A percentile compares a stretch with the other conserved stretches of the same genome.
These are phyloP conservation scores for Benincasa hispida DNA, from an alignment of 306 rosid genomes.

Conservation along the genomic window DNA sequence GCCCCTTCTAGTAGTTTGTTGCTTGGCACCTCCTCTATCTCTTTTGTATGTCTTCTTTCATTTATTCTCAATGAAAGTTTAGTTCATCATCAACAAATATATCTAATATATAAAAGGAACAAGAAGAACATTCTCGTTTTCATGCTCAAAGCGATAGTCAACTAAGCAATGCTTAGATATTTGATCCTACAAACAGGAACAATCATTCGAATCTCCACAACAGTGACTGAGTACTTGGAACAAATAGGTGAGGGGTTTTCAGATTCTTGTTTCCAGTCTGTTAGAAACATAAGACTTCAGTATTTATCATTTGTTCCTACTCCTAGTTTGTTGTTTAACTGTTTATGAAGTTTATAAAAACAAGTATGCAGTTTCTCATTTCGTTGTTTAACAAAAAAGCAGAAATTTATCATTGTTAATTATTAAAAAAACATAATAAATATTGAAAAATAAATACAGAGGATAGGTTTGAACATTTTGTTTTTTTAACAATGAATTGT, in stretches of 20 bases:
- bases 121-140: neutral
- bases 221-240: neutral
- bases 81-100: no score
- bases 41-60: no score
- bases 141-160: neutral
- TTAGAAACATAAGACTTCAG: neutral
- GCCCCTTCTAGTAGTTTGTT: no score
- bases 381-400: neutral
- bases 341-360: neutral
- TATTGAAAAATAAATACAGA: neutral
- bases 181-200: neutral
- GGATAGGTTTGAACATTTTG: neutral
- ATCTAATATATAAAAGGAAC: neutral
- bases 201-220: neutral
- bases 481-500: neutral
- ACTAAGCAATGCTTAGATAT: neutral
- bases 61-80: no score
- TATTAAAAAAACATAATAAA: neutral
- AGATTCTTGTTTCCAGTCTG: neutral
- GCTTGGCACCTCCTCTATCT: no score
- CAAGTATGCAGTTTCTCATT: neutral
- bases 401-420: neutral
- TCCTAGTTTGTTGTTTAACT: neutral
- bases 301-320: neutral
- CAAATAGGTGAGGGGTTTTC: neutral